Evolutionary conservation across 2,329 filamentous ascomycete genomes (phyloP), one percentile per base, ranked within the genome.

Genomic region (Scedosporium boydii): DNA sequence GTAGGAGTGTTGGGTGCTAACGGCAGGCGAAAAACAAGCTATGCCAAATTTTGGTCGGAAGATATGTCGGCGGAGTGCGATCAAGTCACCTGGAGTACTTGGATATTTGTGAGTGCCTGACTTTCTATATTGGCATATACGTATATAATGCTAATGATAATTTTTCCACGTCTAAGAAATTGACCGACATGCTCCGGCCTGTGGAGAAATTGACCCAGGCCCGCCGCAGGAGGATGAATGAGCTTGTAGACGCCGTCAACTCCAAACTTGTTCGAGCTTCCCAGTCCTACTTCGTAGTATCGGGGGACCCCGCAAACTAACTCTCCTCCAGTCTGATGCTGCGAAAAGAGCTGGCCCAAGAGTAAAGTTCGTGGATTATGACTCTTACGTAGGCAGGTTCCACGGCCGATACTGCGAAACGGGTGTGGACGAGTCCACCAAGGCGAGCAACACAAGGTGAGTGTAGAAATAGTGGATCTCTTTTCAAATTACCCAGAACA

Each of bases 321-420:
- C 27, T 6, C 27, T 6, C 27, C 44, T 48, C 4, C 9, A 48
- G 44, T 16, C 14, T 16, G 44, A 48, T 16, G 44, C 44, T 18
- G 44, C 18, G 44, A 48, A 48, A 48, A 26, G 29, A 38, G 12
- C 18, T 21, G n/a, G 29, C 56, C 14, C 16, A 6, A 58, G 44
- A 46, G 46, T 61, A 41, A 44, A 27, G 41, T 61, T 61, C n/a
- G 48, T 60, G 16, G 26, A 63, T 48, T 61, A 61, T 23, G 59
- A 63, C 29, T 5, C 12, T 4, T 38, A 44, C 4, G 44, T 48
- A 5, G 44, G 44, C 6, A 18, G 18, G 14, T 48, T 48, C 44
- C 14, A 48, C 44, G 44, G 44, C 4, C 44, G 44, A 18, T 48
- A 16, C 44, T 48, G 44, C 18, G 44, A 48, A 9, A 48, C 14